Conservation (phyloP, 2,329 filamentous ascomycete species). For the Beauveria sp. region DNA sequence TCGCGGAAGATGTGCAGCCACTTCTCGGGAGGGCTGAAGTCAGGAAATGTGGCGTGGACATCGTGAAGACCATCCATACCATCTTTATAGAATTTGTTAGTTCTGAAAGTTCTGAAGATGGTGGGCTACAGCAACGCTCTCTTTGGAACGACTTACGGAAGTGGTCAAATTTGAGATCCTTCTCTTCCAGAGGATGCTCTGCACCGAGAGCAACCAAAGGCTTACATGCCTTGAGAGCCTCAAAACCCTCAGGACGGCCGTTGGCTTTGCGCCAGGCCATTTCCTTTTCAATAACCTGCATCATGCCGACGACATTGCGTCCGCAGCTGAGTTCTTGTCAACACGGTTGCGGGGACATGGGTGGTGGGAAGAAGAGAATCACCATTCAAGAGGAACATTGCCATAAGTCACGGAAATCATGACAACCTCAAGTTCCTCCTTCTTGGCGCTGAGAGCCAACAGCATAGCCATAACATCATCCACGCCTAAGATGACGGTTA, state of each 20-base stretch:
- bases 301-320: slow-evolving; percentile 80
- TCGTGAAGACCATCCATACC: slow-evolving; percentile 70
- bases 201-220: slow-evolving; percentile 83
- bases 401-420: slow-evolving; percentile 89
- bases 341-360: neutral
- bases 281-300: slow-evolving; percentile 88
- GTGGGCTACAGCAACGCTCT: neutral
- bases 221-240: slow-evolving; percentile 61
- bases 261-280: slow-evolving; percentile 69
- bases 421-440: slow-evolving; percentile 77
- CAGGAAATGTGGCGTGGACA: slow-evolving; percentile 66
- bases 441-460: slow-evolving; percentile 71
- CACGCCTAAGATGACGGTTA: slow-evolving; percentile 49
- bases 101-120: neutral
- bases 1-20: slow-evolving; percentile 60
- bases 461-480: slow-evolving; percentile 89
- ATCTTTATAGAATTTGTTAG: slow-evolving; percentile 37
- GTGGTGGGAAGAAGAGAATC: slow-evolving; percentile 15
- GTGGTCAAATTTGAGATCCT: slow-evolving; percentile 72
- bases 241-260: slow-evolving; percentile 63
- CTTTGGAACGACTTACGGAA: slow-evolving; percentile 60
- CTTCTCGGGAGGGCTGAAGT: slow-evolving; percentile 64
- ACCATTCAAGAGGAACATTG: slow-evolving; percentile 83
- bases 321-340: slow-evolving; percentile 53
- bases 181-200: slow-evolving; percentile 76